Percentiles rank a stretch among this genome's conserved stretches.
These are phyloP conservation scores for Batrachochytrium dendrobatidis DNA, from an alignment of 371 early-diverging fungal genomes.

Conservation along the genomic window DNA sequence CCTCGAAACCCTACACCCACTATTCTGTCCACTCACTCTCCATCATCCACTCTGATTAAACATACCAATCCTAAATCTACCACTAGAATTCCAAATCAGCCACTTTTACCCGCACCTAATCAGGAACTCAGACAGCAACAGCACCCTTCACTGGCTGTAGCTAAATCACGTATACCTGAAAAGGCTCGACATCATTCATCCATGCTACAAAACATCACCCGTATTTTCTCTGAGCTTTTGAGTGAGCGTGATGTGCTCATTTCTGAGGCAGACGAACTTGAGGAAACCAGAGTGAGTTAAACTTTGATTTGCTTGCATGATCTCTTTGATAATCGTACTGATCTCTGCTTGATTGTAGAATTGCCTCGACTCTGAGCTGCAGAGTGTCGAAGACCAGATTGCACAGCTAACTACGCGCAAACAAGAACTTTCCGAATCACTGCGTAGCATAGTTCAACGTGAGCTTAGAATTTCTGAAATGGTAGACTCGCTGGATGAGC, in stretches of 20 bases:
- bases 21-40: not conserved
- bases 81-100: too few relatives aligned
- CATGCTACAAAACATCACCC: constrained; percentile 30
- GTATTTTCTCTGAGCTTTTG: constrained; percentile 30
- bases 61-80: too few relatives aligned
- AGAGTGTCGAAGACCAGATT: constrained; percentile 51
- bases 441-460: too few relatives aligned
- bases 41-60: too few relatives aligned
- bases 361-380: constrained; percentile 43
- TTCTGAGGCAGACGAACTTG: constrained; percentile 44
- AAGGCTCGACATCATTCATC: constrained; percentile 3
- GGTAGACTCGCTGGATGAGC: constrained; percentile 43
- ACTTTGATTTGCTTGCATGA: too few relatives aligned
- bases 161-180: not conserved
- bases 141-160: not conserved
- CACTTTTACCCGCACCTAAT: not conserved
- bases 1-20: not conserved
- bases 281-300: too few relatives aligned
- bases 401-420: constrained; percentile 22
- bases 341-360: not conserved
- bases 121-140: not conserved
- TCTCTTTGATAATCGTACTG: not conserved
- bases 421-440: not conserved
- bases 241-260: constrained; percentile 46
- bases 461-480: constrained; percentile 10